These are phyloP conservation scores for Ganoderma multipileum DNA, from an alignment of 1,284 basidiomycete species.

Conservation along the genomic window DNA sequence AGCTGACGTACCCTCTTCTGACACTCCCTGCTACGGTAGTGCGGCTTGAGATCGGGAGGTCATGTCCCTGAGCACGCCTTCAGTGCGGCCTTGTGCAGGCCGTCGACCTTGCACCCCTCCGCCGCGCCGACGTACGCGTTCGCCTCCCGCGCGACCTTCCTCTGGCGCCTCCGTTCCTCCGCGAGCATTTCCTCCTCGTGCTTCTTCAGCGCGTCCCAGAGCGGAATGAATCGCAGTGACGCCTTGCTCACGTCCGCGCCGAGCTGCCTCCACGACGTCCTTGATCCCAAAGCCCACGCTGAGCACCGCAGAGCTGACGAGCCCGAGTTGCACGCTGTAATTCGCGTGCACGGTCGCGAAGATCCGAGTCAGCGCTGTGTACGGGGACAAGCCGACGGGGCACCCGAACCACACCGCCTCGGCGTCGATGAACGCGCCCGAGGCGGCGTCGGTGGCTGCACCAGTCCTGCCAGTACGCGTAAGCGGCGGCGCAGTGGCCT, in stretches of 20 bases:
- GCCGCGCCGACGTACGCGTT: slow-evolving; percentile 16
- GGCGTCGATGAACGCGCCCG: slow-evolving; percentile 7
- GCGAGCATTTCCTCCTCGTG: slow-evolving; percentile 14
- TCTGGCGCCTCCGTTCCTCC: slow-evolving; percentile 6
- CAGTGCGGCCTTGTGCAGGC: slow-evolving; percentile 12
- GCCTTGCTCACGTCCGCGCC: neutral
- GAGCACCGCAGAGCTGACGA: slow-evolving; percentile 14
- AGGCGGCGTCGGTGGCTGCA: slow-evolving; percentile 5
- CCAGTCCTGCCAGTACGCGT: slow-evolving; percentile 12
- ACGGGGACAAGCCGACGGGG: slow-evolving; percentile 3
- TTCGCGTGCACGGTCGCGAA: slow-evolving; percentile 8
- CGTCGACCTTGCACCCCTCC: slow-evolving; percentile 17
- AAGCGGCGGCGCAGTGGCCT: slow-evolving; percentile 6
- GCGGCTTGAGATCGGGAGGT: slow-evolving; percentile 15
- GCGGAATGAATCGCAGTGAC: slow-evolving; percentile 10
- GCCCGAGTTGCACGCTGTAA: slow-evolving; percentile 12
- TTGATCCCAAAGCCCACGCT: slow-evolving; percentile 10
- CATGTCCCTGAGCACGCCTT: slow-evolving; percentile 18
- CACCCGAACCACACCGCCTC: slow-evolving; percentile 9
- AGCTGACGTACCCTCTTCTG: slow-evolving; percentile 11
- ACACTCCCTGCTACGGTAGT: slow-evolving; percentile 17
- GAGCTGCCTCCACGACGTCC: slow-evolving; percentile 8
- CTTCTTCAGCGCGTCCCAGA: slow-evolving; percentile 25
- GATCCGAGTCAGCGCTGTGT: slow-evolving; percentile 3
- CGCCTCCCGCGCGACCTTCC: slow-evolving; percentile 11